Conservation (phyloP, 1,284 basidiomycete genomes). For the Phellopilus nigrolimitatus region DNA sequence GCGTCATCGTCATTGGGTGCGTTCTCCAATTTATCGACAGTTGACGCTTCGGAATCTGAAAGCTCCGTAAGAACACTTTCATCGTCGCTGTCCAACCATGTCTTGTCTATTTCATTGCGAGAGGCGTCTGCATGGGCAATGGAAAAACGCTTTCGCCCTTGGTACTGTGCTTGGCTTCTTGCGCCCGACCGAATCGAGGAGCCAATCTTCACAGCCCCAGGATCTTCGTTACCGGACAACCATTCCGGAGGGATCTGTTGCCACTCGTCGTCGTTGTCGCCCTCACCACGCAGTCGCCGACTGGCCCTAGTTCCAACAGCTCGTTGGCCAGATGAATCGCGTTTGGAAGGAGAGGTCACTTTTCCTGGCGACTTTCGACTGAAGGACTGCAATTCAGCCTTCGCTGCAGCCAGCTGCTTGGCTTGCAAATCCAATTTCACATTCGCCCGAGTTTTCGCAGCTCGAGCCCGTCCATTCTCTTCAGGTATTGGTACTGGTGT, state of each 20-base stretch:
- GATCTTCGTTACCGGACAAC: slow-evolving; percentile 37
- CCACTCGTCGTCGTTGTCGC: slow-evolving; percentile 59
- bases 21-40: slow-evolving; percentile 13
- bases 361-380: neutral
- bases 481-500: slow-evolving; percentile 25
- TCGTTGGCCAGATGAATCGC: slow-evolving; percentile 27
- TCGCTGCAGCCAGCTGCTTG: slow-evolving; percentile 48
- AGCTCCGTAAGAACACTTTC: slow-evolving; percentile 71
- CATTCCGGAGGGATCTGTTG: slow-evolving; percentile 75
- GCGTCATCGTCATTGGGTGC: slow-evolving; percentile 25
- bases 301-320: slow-evolving; percentile 59
- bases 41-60: slow-evolving; percentile 35
- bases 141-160: neutral
- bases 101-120: slow-evolving; percentile 32
- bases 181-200: slow-evolving; percentile 21
- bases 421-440: slow-evolving; percentile 63
- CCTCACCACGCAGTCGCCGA: slow-evolving; percentile 54
- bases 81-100: slow-evolving; percentile 51
- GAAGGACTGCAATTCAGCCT: slow-evolving; percentile 13
- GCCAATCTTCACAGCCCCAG: slow-evolving; percentile 6
- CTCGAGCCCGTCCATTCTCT: slow-evolving; percentile 42
- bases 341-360: slow-evolving; percentile 15
- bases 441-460: slow-evolving; percentile 68
- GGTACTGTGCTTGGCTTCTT: slow-evolving; percentile 21
- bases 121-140: neutral